Base-by-base conservation (phyloP, 202 grass and related monocot genomes). In the Saccharum hybrid region DNA sequence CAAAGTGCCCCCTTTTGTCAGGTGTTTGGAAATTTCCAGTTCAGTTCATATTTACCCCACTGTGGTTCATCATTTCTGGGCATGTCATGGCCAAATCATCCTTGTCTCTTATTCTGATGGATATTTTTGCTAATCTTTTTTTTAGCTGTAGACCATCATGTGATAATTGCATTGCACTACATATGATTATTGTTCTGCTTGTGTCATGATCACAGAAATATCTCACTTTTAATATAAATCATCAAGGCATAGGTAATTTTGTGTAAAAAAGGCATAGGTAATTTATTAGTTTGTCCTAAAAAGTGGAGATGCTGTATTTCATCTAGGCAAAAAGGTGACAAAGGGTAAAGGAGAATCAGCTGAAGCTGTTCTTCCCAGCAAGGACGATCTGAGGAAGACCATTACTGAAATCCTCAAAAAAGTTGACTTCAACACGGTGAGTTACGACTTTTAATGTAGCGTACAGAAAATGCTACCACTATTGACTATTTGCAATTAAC, bases 401-500 rank as follows among this genome's bases (percentile, higher is more conserved):
- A 97, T 97, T 67, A 72, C 70, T 74, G 90, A 87, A 71, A 94
- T 97, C 85, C 88, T 99, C 52, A 97, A 91, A 66, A 88, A 91
- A 90, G 97, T 99, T 81, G 97, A 99, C 79, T 99, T 99, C 66
- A 97, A 99, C 77, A 95, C 86, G 69, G 97, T 99, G 72, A 76
- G 88, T 68, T 81, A 31, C 41, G 57, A 11, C 45, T 48, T 83
- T 76, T 76, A 21, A 85, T 66, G 30, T 74, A 62, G 61, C 76
- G n/a, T 10, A 54, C 64, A 66, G 4, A 70, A 52, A 72, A 41
- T 63, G 31, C 10, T 41, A 10, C 15, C 42, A n/a, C 4, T 88
- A 52, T 86, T 78, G 72, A 79, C 51, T 45, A 56, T 78, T 67
- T 78, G 59, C 19, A 75, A 28, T 81, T 69, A 64, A 41, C 49